These are phyloP conservation scores for Coniochaeta prunicola DNA, from an alignment of 2,329 filamentous ascomycete genomes.

Conservation along the genomic window DNA sequence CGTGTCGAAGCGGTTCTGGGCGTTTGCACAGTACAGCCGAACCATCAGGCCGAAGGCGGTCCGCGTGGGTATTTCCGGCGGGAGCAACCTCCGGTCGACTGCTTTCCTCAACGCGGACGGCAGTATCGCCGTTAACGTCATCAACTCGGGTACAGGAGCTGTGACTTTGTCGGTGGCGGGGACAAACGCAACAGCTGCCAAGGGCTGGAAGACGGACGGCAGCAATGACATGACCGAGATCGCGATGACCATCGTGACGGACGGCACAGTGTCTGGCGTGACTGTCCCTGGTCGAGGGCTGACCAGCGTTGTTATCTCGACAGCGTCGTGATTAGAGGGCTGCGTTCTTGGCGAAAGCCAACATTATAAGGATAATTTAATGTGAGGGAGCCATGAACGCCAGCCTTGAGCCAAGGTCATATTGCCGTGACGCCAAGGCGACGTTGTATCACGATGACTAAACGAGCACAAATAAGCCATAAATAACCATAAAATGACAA, in stretches of 20 bases:
- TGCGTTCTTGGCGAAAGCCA: constrained; percentile 10
- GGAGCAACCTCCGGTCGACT: constrained; percentile 21
- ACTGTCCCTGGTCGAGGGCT: constrained; percentile 15
- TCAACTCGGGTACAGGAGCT: constrained; percentile 17
- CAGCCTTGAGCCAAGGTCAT: background rate
- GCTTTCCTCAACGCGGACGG: constrained; percentile 30
- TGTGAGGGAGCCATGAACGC: background rate
- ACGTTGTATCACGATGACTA: constrained; percentile 1
- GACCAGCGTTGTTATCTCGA: constrained; percentile 14
- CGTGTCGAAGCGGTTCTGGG: constrained; percentile 28
- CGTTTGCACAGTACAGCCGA: constrained; percentile 31
- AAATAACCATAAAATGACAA: background rate
- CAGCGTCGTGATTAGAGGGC: constrained; percentile 14
- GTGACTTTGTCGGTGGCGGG: constrained; percentile 6
- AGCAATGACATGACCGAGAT: constrained; percentile 9
- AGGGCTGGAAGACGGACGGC: background rate
- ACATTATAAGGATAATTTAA: constrained; percentile 6
- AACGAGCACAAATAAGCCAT: background rate
- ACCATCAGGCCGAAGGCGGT: constrained; percentile 29
- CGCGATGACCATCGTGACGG: constrained; percentile 10
- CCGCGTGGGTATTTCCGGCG: constrained; percentile 21
- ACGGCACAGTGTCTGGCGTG: constrained; percentile 15
- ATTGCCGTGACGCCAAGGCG: background rate
- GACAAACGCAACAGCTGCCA: constrained; percentile 7
- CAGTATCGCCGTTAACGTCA: constrained; percentile 27